phyloP scores from a whole-genome alignment of 2,329 filamentous ascomycete species.

The Chrysoporthe deuterocubensis region DNA sequence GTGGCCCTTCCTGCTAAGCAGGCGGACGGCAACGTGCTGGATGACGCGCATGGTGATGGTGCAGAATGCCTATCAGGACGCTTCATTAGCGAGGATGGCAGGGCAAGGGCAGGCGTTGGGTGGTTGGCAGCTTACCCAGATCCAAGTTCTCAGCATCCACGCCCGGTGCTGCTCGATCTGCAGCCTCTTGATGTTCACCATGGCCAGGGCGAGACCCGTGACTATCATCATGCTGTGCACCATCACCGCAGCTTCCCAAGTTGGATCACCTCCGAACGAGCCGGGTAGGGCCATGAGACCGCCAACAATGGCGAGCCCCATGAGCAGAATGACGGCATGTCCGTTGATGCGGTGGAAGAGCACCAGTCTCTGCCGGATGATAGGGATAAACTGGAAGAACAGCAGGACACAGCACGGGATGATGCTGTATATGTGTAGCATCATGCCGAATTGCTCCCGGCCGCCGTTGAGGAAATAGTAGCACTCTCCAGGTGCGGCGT shows the following conservation, averaged over 20 bases:
- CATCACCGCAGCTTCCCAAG: slow-evolving; percentile 51
- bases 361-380: slow-evolving; percentile 50
- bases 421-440: slow-evolving; percentile 50
- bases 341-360: slow-evolving; percentile 65
- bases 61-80: slow-evolving; percentile 43
- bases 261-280: slow-evolving; percentile 58
- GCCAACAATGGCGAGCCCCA: slow-evolving; percentile 49
- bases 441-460: slow-evolving; percentile 44
- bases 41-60: slow-evolving; percentile 59
- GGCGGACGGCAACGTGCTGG: slow-evolving; percentile 45
- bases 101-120: not conserved
- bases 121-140: slow-evolving; percentile 41
- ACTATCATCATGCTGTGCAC: slow-evolving; percentile 51
- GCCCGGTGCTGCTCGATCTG: slow-evolving; percentile 67
- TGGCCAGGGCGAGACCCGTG: slow-evolving; percentile 49
- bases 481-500: slow-evolving; percentile 29
- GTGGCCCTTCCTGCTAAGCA: slow-evolving; percentile 41
- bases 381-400: slow-evolving; percentile 54
- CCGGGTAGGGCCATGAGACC: slow-evolving; percentile 57
- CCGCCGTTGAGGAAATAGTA: slow-evolving; percentile 28
- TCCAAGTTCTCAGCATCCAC: slow-evolving; percentile 65
- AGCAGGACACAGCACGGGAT: slow-evolving; percentile 50
- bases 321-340: slow-evolving; percentile 56
- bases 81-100: not conserved
- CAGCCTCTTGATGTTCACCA: slow-evolving; percentile 60